phyloP scores from a whole-genome alignment of 192 early-diverging fungal species.

The Funneliformis geosporum region DNA sequence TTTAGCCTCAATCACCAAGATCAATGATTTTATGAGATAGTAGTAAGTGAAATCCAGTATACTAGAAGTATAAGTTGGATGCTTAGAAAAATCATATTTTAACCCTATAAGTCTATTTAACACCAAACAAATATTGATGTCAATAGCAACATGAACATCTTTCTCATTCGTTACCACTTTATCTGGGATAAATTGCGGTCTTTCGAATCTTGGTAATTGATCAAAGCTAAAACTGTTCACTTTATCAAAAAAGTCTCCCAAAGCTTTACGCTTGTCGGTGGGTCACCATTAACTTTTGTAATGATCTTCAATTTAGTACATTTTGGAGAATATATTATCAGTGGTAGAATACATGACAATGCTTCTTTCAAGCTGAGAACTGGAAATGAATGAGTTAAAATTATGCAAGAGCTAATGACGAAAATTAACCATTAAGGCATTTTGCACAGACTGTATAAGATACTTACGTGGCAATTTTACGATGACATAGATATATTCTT shows the following conservation, averaged over 20 bases:
- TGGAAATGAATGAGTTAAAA: background rate
- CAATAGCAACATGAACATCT: background rate
- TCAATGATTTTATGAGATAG: too few relatives aligned
- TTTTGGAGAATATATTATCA: background rate
- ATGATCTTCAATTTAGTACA: background rate
- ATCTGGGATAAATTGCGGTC: background rate
- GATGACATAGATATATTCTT: too few relatives aligned
- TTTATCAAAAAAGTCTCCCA: slow-evolving; percentile 20
- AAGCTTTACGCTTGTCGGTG: background rate
- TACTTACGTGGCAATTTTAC: too few relatives aligned
- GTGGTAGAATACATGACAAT: slow-evolving; percentile 14
- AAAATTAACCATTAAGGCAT: too few relatives aligned
- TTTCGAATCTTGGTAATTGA: background rate
- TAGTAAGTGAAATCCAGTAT: too few relatives aligned
- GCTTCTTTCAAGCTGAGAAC: slow-evolving; percentile 23
- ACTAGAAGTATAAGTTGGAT: too few relatives aligned
- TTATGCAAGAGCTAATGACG: too few relatives aligned
- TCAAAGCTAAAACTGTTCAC: slow-evolving; percentile 1
- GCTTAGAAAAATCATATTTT: background rate
- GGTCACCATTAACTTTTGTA: background rate
- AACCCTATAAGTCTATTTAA: background rate
- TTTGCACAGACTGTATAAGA: too few relatives aligned
- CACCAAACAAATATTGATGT: background rate
- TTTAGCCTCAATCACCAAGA: too few relatives aligned
- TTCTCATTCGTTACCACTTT: background rate